Evolutionary conservation across 805 yeast species (phyloP), one percentile per base, ranked within the genome.

Genomic region (Maudiozyma serrabonitensis): DNA sequence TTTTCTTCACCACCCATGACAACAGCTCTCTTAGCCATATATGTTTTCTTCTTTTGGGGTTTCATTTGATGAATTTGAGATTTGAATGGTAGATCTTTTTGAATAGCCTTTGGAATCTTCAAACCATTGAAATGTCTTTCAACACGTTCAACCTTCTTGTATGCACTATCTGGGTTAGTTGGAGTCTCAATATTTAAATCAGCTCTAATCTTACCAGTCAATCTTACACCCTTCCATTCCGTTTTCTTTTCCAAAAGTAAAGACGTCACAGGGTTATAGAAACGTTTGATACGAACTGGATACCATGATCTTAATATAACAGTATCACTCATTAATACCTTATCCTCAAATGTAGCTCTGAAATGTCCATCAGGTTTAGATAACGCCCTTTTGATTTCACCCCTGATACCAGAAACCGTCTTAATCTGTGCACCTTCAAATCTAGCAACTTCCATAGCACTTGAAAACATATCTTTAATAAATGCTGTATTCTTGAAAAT

Each of bases 371-470:
- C 98, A 0, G 97, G 96, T 58, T 86, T 85, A 9, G 95, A 79
- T 53, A 93, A 73, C 0, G 98, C 99, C 54, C 97, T 76, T 67
- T 93, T 93, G 59, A 93, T 91, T 67, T 93, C 98, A 68, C 99
- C 99, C 57, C 99, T 75, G 51, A 93, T 88, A 52, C 99, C 99
- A 7, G 96, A 87, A 4, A 93, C 99, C 0, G 99, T 95, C 67
- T 89, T 85, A 63, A 93, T 89, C 43, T 89, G 83, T 0, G 99
- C 99, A 51, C 99, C 99, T 71, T 93, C 99, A 63, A 93, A 93
- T 65, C 89, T 87, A 39, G 98, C 98, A 50, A 91, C 96, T 70
- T 93, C 99, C 69, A 93, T 74, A 0, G 95, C 78, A 52, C 93
- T 82, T 26, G 84, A 75, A 67, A 93, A 93, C 99, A 93, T 93